A percentile compares a stretch with the other conserved stretches of the same genome.
These are phyloP conservation scores for Ophiosphaerella narmari DNA, from an alignment of 2,329 filamentous ascomycete genomes.

Conservation along the genomic window DNA sequence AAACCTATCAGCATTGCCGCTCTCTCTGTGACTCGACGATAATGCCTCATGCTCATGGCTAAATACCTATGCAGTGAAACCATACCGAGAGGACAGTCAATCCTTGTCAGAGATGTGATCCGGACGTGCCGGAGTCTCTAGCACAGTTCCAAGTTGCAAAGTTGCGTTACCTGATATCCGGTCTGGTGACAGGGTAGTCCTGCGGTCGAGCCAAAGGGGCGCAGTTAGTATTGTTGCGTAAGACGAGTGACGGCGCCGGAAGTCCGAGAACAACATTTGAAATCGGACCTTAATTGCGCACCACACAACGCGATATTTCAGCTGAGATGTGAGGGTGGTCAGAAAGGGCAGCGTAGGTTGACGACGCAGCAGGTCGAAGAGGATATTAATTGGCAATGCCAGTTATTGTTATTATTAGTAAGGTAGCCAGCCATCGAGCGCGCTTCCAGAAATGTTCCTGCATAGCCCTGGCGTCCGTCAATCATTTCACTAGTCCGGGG, in stretches of 20 bases:
- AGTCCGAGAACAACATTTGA: not conserved
- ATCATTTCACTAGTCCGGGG: conserved; percentile 13
- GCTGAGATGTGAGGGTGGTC: not conserved
- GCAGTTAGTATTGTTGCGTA: conserved; percentile 13
- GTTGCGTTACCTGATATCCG: too few species aligned
- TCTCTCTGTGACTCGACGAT: too few species aligned
- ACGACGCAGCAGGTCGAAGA: conserved; percentile 1
- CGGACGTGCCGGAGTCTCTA: too few species aligned
- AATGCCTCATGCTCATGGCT: too few species aligned
- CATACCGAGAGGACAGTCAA: too few species aligned
- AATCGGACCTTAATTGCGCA: not conserved
- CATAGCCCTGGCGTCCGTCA: conserved; percentile 11
- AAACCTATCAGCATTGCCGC: too few species aligned
- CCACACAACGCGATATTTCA: not conserved
- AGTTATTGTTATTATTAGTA: not conserved
- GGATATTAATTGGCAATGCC: conserved; percentile 10
- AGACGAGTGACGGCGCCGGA: not conserved
- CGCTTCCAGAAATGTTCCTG: conserved; percentile 22
- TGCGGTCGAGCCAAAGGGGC: conserved; percentile 1
- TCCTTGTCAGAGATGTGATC: too few species aligned
- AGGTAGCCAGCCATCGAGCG: conserved; percentile 13
- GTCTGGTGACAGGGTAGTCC: too few species aligned
- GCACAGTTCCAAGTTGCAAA: too few species aligned
- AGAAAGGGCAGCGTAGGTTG: conserved; percentile 6
- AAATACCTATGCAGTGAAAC: too few species aligned